phyloP scores from a whole-genome alignment of 2,329 filamentous ascomycete species.

The Trichophaea hybrida region DNA sequence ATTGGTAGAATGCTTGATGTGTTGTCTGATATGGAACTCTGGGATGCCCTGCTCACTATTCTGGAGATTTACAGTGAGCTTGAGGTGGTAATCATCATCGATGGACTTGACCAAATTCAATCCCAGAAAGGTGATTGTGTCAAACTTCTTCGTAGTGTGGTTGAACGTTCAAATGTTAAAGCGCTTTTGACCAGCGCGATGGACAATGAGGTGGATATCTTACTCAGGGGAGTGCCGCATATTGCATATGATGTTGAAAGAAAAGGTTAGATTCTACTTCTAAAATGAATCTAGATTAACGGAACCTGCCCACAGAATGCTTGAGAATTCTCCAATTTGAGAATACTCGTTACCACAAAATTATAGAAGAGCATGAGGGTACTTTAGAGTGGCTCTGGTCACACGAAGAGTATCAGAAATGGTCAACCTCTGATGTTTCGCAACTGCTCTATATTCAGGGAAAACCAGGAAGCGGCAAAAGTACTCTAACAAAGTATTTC shows the following conservation, averaged over 20 bases:
- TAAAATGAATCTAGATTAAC: background rate
- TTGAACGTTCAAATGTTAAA: background rate
- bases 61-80: background rate
- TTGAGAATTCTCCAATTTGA: background rate
- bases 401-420: background rate
- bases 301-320: background rate
- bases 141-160: background rate
- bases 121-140: background rate
- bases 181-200: background rate
- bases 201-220: background rate
- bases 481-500: background rate
- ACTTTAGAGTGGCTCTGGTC: background rate
- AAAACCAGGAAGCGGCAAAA: background rate
- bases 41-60: too few species aligned
- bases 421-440: background rate
- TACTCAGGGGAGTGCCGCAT: background rate
- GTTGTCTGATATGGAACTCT: background rate
- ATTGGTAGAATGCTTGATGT: background rate
- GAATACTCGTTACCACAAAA: background rate
- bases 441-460: background rate
- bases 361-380: background rate
- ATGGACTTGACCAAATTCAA: background rate
- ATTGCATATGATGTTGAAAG: conserved; percentile 1
- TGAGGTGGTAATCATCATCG: background rate
- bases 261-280: background rate